A percentile compares a stretch with the other conserved stretches of the same genome.
Conservation (phyloP, 2,329 filamentous ascomycete species). For the Scopulariopsis brevicaulis region DNA sequence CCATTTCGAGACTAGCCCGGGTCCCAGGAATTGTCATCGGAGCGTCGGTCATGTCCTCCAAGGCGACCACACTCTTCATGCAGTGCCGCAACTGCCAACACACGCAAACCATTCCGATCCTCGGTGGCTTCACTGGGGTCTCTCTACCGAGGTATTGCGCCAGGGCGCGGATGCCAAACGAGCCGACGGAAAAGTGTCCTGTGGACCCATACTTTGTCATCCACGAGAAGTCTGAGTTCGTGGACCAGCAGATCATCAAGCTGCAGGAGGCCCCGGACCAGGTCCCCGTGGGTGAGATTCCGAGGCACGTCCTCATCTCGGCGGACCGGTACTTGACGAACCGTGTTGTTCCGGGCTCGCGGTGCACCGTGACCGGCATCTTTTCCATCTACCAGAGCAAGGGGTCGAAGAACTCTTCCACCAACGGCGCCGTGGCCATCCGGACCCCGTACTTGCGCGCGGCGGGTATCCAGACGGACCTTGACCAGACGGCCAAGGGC, state of each 20-base stretch:
- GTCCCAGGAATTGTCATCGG: conserved; percentile 97
- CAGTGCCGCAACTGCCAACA: conserved; percentile 81
- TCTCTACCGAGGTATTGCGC: conserved; percentile 72
- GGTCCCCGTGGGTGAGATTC: conserved; percentile 91
- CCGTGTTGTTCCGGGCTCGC: conserved; percentile 84
- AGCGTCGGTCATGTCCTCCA: conserved; percentile 91
- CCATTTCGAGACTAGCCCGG: conserved; percentile 87
- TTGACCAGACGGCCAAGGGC: conserved; percentile 82
- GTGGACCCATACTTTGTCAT: conserved; percentile 93
- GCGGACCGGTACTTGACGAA: conserved; percentile 96
- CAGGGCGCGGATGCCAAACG: conserved; percentile 50
- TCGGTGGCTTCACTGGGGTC: conserved; percentile 80
- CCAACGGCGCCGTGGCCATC: conserved; percentile 79
- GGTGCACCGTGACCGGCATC: conserved; percentile 92
- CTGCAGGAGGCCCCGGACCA: conserved; percentile 96
- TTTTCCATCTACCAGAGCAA: conserved; percentile 98
- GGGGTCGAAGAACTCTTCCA: conserved; percentile 62
- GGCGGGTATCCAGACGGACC: conserved; percentile 81
- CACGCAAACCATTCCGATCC: conserved; percentile 56
- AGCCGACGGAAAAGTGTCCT: conserved; percentile 66
- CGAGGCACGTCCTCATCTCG: conserved; percentile 86
- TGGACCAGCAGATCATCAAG: conserved; percentile 97
- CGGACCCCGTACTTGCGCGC: conserved; percentile 89
- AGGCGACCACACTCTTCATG: conserved; percentile 77
- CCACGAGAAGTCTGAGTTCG: conserved; percentile 88